Base-by-base conservation (phyloP, 371 early-diverging fungal species). In the Mucor saturninus region DNA sequence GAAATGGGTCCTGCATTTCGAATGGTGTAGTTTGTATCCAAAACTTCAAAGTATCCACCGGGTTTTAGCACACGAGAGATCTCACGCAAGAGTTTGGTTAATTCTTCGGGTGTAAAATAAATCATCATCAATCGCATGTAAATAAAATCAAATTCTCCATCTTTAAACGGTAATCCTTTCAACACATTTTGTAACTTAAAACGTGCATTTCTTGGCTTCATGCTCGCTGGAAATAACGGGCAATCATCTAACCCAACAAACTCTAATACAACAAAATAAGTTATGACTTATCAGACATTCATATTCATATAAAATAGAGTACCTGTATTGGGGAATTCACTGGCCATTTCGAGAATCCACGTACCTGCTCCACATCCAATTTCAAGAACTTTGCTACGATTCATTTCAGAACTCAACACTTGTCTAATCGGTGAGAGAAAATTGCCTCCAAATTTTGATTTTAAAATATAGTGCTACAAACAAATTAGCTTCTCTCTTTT, bases 241-340 rank as follows among this genome's bases (percentile, higher is more conserved):
- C 75, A 68, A 57, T 83, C 69, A 67, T 88, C 86, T 3, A 88
- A 67, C 15, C 88, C 88, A 48, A 76, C 67, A 52, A 86, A 78
- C 13, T 76, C 80, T 74, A 50, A 46, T 42, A 3, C 43, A 63
- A 40, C 57, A 61, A 9, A 11, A n/a, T 42, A 42, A 4, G 6
- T 42, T 42, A 4, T 42, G 10, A 4, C 10, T 13, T 1, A 21
- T 9, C 42, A 9, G 42, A 30, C 51, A 21, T 62, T 31, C 65
- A 61, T 9, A 8, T 49, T 7, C 13, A 50, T 9, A 11, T 9
- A 13, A 3, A 35, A 35, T n/a, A 69, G 57, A 56, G 14, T 50
- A 63, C 72, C 72, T 50, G 66, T 40, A 55, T 68, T 55, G 9
- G 73, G 73, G 29, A 60, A 72, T 62, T 72, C 73, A 13, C 65